Conservation (phyloP, 2,329 filamentous ascomycete genomes). For the Aspergillus novoparasiticus region DNA sequence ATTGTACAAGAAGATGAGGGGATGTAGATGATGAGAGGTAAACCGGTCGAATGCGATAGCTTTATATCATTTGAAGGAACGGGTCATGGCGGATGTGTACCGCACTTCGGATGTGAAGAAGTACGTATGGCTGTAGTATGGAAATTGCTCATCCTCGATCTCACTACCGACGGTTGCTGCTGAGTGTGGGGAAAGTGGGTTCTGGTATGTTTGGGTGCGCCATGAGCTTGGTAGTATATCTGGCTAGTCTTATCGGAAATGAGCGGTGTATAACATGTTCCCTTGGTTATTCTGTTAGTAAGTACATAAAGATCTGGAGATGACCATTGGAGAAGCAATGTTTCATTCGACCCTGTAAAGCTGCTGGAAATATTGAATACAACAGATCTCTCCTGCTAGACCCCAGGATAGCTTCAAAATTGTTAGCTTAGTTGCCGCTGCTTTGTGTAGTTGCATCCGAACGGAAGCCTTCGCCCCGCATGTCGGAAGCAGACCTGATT, state of each 20-base stretch:
- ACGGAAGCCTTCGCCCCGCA: neutral
- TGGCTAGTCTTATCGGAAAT: neutral
- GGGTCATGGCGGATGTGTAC: neutral
- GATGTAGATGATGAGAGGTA: neutral
- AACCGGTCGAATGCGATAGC: neutral
- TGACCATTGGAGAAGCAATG: neutral
- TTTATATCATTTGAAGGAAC: neutral
- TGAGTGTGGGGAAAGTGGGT: constrained; percentile 5
- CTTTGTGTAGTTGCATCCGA: neutral
- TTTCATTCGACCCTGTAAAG: neutral
- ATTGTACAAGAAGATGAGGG: neutral
- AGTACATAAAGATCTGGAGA: neutral
- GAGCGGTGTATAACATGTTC: neutral
- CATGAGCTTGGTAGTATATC: neutral
- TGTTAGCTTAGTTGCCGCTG: neutral
- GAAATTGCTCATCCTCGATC: neutral
- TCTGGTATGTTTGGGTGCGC: neutral
- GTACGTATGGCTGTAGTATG: neutral
- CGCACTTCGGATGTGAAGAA: constrained; percentile 6
- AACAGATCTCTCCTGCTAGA: neutral
- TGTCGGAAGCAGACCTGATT: neutral
- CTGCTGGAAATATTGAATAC: neutral
- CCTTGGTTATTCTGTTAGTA: neutral
- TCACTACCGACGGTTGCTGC: neutral
- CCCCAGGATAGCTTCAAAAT: neutral